Evolutionary conservation across 2,329 filamentous ascomycete genomes (phyloP).

Genomic region (Blumeriella jaapii): DNA sequence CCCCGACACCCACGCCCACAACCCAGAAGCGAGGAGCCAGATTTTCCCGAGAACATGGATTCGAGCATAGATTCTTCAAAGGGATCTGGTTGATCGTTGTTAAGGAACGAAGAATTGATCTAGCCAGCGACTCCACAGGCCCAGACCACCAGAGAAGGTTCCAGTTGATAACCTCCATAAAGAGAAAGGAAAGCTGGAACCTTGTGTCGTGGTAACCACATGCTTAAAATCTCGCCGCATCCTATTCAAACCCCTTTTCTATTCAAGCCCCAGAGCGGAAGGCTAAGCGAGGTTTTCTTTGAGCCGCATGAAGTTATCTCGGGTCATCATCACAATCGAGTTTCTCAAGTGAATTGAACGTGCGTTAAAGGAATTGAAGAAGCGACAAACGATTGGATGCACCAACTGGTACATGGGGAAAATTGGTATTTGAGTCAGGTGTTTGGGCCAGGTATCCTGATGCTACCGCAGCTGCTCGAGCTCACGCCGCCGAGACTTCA

Average conservation of each 20-base stretch:
- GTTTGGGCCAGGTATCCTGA: too few relatives aligned
- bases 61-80: too few relatives aligned
- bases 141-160: too few relatives aligned
- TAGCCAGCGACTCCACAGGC: too few relatives aligned
- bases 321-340: background rate
- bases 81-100: too few relatives aligned
- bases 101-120: too few relatives aligned
- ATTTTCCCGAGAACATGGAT: background rate
- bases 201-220: background rate
- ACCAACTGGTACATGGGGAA: background rate
- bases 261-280: constrained; percentile 14
- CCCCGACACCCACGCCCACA: background rate
- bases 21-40: background rate
- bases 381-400: background rate
- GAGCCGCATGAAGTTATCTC: constrained; percentile 1
- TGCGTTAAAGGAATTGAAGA: background rate
- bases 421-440: background rate
- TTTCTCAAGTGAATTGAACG: background rate
- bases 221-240: background rate
- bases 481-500: too few relatives aligned
- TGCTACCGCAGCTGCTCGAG: too few relatives aligned
- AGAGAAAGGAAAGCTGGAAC: background rate
- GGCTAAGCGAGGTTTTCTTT: constrained; percentile 12
- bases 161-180: background rate
- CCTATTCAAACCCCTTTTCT: constrained; percentile 19